A percentile compares a stretch with the other conserved stretches of the same genome.
These are phyloP conservation scores for Patellaria atrata DNA, from an alignment of 495 filamentous ascomycete genomes.

Conservation along the genomic window DNA sequence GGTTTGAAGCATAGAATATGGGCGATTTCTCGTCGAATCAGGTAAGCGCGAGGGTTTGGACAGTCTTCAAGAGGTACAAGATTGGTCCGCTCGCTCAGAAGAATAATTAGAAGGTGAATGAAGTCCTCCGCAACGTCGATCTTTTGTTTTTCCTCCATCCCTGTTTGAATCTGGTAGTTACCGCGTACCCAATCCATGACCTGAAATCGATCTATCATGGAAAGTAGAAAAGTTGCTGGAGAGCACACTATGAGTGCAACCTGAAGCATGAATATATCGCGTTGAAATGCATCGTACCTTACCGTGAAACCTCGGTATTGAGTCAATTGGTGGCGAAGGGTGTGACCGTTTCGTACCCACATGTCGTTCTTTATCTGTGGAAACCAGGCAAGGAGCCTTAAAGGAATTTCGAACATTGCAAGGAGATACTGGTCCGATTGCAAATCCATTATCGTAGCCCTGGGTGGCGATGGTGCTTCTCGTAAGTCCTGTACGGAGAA, in stretches of 20 bases:
- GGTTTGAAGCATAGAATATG: conserved; percentile 95
- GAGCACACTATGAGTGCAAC: conserved; percentile 78
- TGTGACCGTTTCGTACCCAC: conserved; percentile 97
- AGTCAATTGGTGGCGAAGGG: conserved; percentile 83
- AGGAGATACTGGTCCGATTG: conserved; percentile 63
- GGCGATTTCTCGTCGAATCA: conserved; percentile 75
- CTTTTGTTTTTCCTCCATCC: conserved; percentile 70
- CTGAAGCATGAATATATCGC: conserved; percentile 90
- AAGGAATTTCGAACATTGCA: conserved; percentile 79
- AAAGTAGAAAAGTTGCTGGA: conserved; percentile 70
- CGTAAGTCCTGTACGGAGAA: conserved; percentile 47
- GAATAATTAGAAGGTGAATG: conserved; percentile 79
- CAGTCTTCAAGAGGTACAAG: conserved; percentile 60
- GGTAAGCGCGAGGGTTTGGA: conserved; percentile 45
- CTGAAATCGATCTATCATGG: conserved; percentile 80
- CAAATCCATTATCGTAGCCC: conserved; percentile 30
- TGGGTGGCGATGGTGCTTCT: conserved; percentile 37
- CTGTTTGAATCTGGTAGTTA: conserved; percentile 49
- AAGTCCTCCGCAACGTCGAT: conserved; percentile 93
- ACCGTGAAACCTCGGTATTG: conserved; percentile 79
- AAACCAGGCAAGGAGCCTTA: conserved; percentile 89
- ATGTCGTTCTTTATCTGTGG: conserved; percentile 95
- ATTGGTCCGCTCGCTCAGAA: conserved; percentile 74
- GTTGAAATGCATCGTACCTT: conserved; percentile 80
- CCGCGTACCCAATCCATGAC: conserved; percentile 83